Evolutionary conservation across 2,329 filamentous ascomycete genomes (phyloP).

Genomic region (Nothophoma quercina): DNA sequence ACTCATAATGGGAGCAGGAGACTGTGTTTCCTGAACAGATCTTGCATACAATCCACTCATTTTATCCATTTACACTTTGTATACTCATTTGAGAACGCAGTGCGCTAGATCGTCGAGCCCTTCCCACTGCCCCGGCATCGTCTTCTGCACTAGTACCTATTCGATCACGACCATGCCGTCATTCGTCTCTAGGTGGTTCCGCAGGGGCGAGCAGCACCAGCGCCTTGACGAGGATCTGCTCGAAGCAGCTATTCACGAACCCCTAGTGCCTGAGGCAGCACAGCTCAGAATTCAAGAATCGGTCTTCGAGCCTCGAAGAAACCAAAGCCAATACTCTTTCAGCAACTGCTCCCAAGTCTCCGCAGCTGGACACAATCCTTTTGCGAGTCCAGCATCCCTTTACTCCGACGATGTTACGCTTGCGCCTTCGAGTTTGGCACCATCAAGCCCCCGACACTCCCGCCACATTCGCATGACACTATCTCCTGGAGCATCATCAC

Average conservation of each 20-base stretch:
- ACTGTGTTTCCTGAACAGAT: neutral
- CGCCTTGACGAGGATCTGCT: neutral
- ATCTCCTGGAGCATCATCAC: neutral
- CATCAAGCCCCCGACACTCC: neutral
- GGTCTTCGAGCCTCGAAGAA: neutral
- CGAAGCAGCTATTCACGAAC: neutral
- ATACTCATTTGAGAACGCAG: neutral
- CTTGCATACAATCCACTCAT: neutral
- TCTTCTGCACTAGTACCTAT: neutral
- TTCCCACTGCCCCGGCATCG: neutral
- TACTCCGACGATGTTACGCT: neutral
- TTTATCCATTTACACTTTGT: neutral
- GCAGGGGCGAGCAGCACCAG: neutral
- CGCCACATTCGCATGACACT: slow-evolving; percentile 3
- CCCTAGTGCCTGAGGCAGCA: slow-evolving; percentile 4
- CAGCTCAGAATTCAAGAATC: slow-evolving; percentile 5
- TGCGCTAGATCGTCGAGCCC: neutral
- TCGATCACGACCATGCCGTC: neutral
- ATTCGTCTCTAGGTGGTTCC: neutral
- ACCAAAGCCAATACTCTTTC: slow-evolving; percentile 1
- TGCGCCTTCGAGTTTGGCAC: slow-evolving; percentile 1
- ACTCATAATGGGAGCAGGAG: neutral
- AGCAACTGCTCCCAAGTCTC: neutral
- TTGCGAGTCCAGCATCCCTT: neutral
- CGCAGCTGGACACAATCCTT: neutral